Conservation (phyloP, 345 rosid species). For the Theobroma cacao region DNA sequence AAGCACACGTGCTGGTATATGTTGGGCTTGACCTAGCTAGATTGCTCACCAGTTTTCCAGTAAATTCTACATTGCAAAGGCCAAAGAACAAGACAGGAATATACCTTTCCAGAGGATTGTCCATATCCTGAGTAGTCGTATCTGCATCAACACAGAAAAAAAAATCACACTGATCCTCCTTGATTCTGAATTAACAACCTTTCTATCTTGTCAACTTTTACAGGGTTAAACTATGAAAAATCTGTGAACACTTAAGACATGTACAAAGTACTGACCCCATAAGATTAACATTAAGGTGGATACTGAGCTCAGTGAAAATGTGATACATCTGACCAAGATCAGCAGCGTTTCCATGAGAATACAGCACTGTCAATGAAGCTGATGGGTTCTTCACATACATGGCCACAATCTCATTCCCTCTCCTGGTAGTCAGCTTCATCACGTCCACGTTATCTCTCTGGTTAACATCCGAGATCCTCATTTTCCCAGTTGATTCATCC, state of each 20-base stretch:
- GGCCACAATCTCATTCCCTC: slow-evolving; percentile 73
- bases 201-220: too few relatives aligned
- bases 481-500: slow-evolving; percentile 59
- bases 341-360: slow-evolving; percentile 95
- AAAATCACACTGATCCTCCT: neutral
- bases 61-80: neutral
- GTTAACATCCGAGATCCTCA: slow-evolving; percentile 44
- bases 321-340: slow-evolving; percentile 78
- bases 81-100: slow-evolving; percentile 7
- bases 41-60: slow-evolving; percentile 1
- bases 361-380: slow-evolving; percentile 69
- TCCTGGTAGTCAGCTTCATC: slow-evolving; percentile 53
- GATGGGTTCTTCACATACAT: slow-evolving; percentile 64
- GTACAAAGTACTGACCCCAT: slow-evolving; percentile 78
- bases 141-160: slow-evolving; percentile 37
- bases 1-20: neutral
- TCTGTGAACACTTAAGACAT: neutral
- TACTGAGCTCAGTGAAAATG: slow-evolving; percentile 67
- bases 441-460: slow-evolving; percentile 65
- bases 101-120: slow-evolving; percentile 86
- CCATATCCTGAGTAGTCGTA: slow-evolving; percentile 95
- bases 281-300: slow-evolving; percentile 71
- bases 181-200: neutral
- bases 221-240: neutral
- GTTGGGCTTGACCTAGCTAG: neutral